Evolutionary conservation across 345 rosid species (phyloP).

Genomic region (Eutrema yunnanense): DNA sequence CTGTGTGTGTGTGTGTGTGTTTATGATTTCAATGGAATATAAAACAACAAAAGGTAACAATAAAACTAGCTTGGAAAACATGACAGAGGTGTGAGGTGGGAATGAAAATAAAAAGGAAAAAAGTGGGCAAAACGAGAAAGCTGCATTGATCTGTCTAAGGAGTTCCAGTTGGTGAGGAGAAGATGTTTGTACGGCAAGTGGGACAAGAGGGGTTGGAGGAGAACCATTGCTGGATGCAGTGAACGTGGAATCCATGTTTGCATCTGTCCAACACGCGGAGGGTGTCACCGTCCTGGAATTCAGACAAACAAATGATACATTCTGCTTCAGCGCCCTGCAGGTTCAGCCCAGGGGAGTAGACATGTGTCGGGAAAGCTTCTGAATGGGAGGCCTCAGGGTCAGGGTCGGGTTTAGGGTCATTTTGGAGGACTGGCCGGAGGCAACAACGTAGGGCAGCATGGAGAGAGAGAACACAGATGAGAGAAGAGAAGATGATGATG

Average conservation of each 20-base stretch:
- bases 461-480: slow-evolving; percentile 50
- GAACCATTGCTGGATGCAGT: slow-evolving; percentile 60
- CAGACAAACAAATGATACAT: slow-evolving; percentile 71
- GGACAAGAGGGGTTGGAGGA: slow-evolving; percentile 65
- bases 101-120: background rate
- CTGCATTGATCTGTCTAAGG: slow-evolving; percentile 7
- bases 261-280: slow-evolving; percentile 53
- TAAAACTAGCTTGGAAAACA: background rate
- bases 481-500: slow-evolving; percentile 51
- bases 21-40: background rate
- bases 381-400: slow-evolving; percentile 22
- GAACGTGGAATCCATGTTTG: slow-evolving; percentile 68
- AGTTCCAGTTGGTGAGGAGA: slow-evolving; percentile 8
- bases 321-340: slow-evolving; percentile 46
- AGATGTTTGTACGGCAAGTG: slow-evolving; percentile 53
- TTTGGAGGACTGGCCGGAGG: slow-evolving; percentile 22
- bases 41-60: background rate
- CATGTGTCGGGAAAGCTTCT: slow-evolving; percentile 17
- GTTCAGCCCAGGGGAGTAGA: slow-evolving; percentile 38
- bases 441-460: slow-evolving; percentile 61
- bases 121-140: background rate
- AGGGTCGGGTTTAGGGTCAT: slow-evolving; percentile 16
- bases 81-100: background rate
- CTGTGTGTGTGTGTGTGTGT: background rate
- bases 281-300: slow-evolving; percentile 54